Evolutionary conservation across 2,329 filamentous ascomycete genomes (phyloP), one percentile per base, ranked within the genome.

Genomic region (Fusarium protoensiforme): DNA sequence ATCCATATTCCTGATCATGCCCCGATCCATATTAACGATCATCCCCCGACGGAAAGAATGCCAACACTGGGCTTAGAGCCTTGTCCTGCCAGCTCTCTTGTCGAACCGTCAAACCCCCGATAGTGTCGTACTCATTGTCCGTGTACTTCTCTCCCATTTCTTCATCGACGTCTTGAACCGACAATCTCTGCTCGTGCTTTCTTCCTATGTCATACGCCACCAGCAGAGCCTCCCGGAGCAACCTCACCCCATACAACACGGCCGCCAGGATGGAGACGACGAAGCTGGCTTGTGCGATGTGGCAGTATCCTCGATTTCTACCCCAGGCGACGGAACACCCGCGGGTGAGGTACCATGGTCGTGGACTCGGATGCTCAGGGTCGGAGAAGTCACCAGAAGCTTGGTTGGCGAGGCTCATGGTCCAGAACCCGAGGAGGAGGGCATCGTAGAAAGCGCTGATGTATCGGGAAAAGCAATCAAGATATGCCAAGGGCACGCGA

Each of bases 61-160:
- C 80, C 33, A 82, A 51, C 24, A 82, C 80, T 2, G 80, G 80
- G 54, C 80, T 81, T 2, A 80, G 43, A 5, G 73, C 76, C 35
- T 72, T 38, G 8, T 58, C 64, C 6, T 72, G 65, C 27, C 58
- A 65, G 8, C 46, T 53, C 27, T 64, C 56, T 1, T 57, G 38
- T 2, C 24, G 53, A 7, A 46, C 48, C 8, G 18, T 48, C 13
- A 67, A 38, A 9, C 33, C 51, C 11, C 2, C 33, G 3, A 11
- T 27, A 14, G 35, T 38, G 8, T 59, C 65, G 33, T 31, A 8
- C 2, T 71, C 61, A 18, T 38, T 22, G 20, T 74, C 72, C 7
- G 48, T 53, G 33, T 75, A 69, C 51, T 43, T 62, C 38, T 67
- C 41, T 36, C 54, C 56, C 18, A 33, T 41, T 22, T 46, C 46